These are phyloP conservation scores for Crithidia bombi DNA, from an alignment of 208 protist species.

Conservation along the genomic window DNA sequence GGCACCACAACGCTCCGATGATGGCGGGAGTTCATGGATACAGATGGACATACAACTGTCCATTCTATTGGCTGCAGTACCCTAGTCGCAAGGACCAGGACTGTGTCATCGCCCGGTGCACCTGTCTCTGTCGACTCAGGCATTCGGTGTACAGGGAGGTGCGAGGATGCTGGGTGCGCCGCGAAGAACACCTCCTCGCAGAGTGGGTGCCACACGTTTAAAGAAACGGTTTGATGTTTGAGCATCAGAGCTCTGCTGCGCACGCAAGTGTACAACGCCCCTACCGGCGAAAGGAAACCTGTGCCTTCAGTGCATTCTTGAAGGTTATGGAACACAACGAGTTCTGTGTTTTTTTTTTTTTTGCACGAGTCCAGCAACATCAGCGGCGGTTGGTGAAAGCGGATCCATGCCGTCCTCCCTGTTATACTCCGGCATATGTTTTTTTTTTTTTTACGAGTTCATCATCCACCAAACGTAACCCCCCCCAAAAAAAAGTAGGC, in stretches of 20 bases:
- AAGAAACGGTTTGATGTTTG: conserved; percentile 1
- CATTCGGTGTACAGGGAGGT: not conserved
- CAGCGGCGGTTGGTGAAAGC: not conserved
- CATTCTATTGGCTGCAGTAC: not conserved
- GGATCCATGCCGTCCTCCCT: not conserved
- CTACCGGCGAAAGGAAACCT: conserved; percentile 1
- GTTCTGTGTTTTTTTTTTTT: not conserved
- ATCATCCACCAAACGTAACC: not conserved
- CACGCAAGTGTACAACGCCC: conserved; percentile 3
- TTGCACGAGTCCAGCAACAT: not conserved
- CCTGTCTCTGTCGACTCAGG: not conserved
- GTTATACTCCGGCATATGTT: no score
- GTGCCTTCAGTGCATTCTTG: not conserved
- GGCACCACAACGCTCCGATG: not conserved
- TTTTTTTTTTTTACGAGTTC: not conserved
- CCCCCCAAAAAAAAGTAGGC: no score
- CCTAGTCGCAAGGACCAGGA: not conserved
- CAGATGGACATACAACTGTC: conserved; percentile 8
- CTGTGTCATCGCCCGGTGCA: not conserved
- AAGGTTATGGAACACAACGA: conserved; percentile 10
- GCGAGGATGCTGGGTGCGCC: conserved; percentile 5
- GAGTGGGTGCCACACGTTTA: conserved; percentile 24
- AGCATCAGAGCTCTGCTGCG: not conserved
- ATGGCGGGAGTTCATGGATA: not conserved
- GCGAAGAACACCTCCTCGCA: conserved; percentile 16